phyloP scores from a whole-genome alignment of 192 early-diverging fungal genomes.

The Linnemannia zychae region DNA sequence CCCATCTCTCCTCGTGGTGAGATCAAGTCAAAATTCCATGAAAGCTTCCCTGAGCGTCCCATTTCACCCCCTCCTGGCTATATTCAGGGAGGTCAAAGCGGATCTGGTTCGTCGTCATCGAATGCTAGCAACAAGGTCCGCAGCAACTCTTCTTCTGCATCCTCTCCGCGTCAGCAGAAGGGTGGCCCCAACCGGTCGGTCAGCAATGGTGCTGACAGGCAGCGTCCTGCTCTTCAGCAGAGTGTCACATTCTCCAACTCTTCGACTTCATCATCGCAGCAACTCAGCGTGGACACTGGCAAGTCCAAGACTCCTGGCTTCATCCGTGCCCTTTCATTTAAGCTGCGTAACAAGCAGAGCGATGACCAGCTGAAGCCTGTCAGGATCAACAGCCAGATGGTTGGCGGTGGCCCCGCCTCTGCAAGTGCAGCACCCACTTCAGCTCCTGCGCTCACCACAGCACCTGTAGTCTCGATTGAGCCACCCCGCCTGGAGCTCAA shows the following conservation, averaged over 20 bases:
- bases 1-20: slow-evolving; percentile 25
- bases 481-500: slow-evolving; percentile 42
- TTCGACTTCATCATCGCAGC: slow-evolving; percentile 24
- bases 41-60: slow-evolving; percentile 47
- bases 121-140: neutral
- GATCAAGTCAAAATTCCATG: slow-evolving; percentile 42
- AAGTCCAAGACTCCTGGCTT: slow-evolving; percentile 35
- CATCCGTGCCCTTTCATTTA: slow-evolving; percentile 39
- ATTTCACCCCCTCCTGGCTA: slow-evolving; percentile 41
- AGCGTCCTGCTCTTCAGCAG: slow-evolving; percentile 19
- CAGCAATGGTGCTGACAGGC: neutral
- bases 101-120: neutral
- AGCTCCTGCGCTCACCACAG: neutral
- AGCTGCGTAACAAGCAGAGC: slow-evolving; percentile 44
- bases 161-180: slow-evolving; percentile 4
- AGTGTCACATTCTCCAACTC: slow-evolving; percentile 22
- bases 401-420: neutral
- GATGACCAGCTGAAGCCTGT: slow-evolving; percentile 33
- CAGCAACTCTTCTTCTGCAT: slow-evolving; percentile 6
- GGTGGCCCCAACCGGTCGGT: neutral
- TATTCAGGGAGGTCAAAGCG: neutral
- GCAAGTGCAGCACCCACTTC: neutral
- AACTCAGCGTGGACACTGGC: neutral
- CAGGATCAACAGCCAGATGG: slow-evolving; percentile 20
- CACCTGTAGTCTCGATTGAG: slow-evolving; percentile 36